Conservation (phyloP, 805 yeast genomes). For the Candida methanosorbosa region DNA sequence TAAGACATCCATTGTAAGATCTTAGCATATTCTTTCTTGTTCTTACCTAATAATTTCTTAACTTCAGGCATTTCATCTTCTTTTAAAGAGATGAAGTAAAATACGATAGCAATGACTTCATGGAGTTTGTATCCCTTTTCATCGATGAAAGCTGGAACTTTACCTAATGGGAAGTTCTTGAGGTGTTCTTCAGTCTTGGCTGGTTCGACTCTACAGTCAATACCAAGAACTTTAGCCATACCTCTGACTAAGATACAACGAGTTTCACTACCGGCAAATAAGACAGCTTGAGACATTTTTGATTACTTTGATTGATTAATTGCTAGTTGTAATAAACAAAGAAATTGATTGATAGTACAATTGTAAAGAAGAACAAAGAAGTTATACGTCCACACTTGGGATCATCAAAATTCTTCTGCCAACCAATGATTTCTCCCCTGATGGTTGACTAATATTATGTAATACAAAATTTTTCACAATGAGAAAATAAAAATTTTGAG, state of each 20-base stretch:
- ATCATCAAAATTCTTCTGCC: too few relatives aligned
- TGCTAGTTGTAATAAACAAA: too few relatives aligned
- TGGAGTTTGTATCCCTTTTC: slow-evolving; percentile 65
- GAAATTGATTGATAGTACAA: too few relatives aligned
- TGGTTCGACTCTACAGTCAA: slow-evolving; percentile 41
- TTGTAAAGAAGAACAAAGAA: too few relatives aligned
- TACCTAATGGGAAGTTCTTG: slow-evolving; percentile 53
- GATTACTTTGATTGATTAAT: too few relatives aligned
- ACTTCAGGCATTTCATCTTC: slow-evolving; percentile 19
- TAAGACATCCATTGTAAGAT: slow-evolving; percentile 74
- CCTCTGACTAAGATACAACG: slow-evolving; percentile 24
- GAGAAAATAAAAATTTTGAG: not conserved
- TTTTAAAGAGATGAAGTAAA: slow-evolving; percentile 41
- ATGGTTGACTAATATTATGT: too few relatives aligned
- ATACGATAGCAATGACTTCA: slow-evolving; percentile 57
- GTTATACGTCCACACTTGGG: too few relatives aligned
- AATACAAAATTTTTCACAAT: not conserved
- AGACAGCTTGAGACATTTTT: slow-evolving; percentile 26
- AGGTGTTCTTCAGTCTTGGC: slow-evolving; percentile 32
- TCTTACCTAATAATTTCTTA: slow-evolving; percentile 47
- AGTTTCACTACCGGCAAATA: slow-evolving; percentile 23
- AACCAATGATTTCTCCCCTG: too few relatives aligned
- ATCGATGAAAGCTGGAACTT: slow-evolving; percentile 62
- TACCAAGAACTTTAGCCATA: slow-evolving; percentile 46
- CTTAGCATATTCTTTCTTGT: slow-evolving; percentile 51